Evolutionary conservation across 2,329 filamentous ascomycete genomes (phyloP).

Genomic region (Exserohilum turcica): DNA sequence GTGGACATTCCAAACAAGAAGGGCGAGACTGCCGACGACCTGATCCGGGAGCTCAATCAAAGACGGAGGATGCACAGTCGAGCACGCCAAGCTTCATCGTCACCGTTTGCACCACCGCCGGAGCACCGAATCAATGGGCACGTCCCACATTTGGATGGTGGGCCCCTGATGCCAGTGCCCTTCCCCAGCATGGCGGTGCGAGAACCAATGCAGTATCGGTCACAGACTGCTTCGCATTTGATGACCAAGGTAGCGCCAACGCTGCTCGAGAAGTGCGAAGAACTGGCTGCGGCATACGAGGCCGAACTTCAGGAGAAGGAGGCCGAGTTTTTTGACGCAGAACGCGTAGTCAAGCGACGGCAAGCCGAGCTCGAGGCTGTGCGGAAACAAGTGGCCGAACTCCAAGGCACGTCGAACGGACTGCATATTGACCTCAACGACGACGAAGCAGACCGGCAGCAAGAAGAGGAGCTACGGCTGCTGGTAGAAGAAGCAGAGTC

Average conservation of each 20-base stretch:
- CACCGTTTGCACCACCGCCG: constrained; percentile 54
- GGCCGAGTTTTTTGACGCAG: constrained; percentile 53
- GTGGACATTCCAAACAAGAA: constrained; percentile 82
- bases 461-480: constrained; percentile 47
- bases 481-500: constrained; percentile 49
- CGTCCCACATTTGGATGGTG: constrained; percentile 25
- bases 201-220: constrained; percentile 46
- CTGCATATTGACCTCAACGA: constrained; percentile 42
- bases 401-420: constrained; percentile 45
- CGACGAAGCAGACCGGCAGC: constrained; percentile 43
- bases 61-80: constrained; percentile 63
- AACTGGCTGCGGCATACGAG: constrained; percentile 64
- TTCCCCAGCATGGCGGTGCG: constrained; percentile 31
- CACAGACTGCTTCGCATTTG: constrained; percentile 61
- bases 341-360: constrained; percentile 61
- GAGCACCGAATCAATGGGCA: constrained; percentile 42
- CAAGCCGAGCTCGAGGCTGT: constrained; percentile 69
- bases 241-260: constrained; percentile 65
- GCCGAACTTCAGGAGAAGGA: constrained; percentile 77
- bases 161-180: constrained; percentile 32
- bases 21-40: constrained; percentile 81
- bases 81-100: constrained; percentile 76
- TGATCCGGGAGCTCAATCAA: constrained; percentile 76
- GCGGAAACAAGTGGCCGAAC: constrained; percentile 63
- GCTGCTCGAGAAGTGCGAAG: constrained; percentile 54